Conservation (phyloP, 306 rosid genomes). For the Sicyos edulis region DNA sequence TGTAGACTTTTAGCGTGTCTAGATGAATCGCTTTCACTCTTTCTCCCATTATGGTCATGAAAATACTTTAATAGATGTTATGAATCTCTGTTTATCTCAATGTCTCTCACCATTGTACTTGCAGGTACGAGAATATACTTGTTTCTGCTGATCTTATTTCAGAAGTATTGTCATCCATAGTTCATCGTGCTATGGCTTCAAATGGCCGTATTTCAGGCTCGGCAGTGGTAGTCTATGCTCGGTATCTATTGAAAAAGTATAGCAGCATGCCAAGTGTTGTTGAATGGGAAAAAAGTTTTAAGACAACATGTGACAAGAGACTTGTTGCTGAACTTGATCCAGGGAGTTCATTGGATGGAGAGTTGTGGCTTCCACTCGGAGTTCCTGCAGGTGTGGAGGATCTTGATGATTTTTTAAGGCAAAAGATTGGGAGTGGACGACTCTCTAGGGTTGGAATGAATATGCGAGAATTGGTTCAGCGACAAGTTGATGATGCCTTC, state of each 20-base stretch:
- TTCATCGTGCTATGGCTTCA: conserved; percentile 59
- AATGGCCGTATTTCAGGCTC: conserved; percentile 78
- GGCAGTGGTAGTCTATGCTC: conserved; percentile 51
- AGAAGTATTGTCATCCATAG: conserved; percentile 58
- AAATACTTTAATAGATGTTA: conserved; percentile 3
- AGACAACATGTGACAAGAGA: conserved; percentile 61
- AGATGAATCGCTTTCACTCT: background rate
- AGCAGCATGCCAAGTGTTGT: conserved; percentile 57
- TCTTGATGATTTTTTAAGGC: conserved; percentile 88
- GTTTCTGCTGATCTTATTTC: conserved; percentile 78
- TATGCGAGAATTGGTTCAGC: conserved; percentile 88
- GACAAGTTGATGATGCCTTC: conserved; percentile 55
- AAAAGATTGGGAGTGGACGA: conserved; percentile 75
- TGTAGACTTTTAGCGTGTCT: background rate
- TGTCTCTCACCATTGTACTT: conserved; percentile 31
- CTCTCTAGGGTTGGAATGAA: conserved; percentile 61
- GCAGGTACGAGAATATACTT: conserved; percentile 85
- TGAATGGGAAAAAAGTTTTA: conserved; percentile 84
- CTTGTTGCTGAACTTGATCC: conserved; percentile 73
- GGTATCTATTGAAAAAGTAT: conserved; percentile 63
- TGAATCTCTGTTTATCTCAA: conserved; percentile 9
- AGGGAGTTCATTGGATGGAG: conserved; percentile 68
- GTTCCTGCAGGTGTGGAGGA: conserved; percentile 89
- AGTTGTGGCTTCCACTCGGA: conserved; percentile 67
- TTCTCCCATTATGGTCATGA: background rate